Conservation (phyloP, 106 monocot genomes). For the Posidonia australis region DNA sequence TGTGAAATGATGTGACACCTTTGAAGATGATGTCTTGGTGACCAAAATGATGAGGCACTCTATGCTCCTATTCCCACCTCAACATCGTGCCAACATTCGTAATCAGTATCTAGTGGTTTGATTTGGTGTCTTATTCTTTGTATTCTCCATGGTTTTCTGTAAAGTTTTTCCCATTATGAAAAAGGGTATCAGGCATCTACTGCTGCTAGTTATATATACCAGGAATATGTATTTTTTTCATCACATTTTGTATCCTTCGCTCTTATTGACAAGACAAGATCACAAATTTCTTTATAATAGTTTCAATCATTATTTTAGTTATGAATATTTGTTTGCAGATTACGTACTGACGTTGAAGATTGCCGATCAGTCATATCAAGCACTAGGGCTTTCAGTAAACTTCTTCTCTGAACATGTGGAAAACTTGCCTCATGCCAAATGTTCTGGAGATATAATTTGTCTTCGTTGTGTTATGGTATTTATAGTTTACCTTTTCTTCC, state of each 20-base stretch:
- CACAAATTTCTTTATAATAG: neutral
- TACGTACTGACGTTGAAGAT: constrained; percentile 21
- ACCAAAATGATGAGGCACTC: too few relatives aligned
- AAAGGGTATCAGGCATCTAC: too few relatives aligned
- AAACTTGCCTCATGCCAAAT: constrained; percentile 11
- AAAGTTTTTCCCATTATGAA: too few relatives aligned
- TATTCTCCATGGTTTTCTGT: too few relatives aligned
- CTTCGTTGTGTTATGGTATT: constrained; percentile 13
- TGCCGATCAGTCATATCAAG: constrained; percentile 7
- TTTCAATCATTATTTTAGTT: neutral
- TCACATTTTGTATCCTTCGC: neutral
- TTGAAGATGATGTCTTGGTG: too few relatives aligned
- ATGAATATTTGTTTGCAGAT: constrained; percentile 12
- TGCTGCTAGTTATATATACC: too few relatives aligned
- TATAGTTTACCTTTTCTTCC: neutral
- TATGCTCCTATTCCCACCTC: too few relatives aligned
- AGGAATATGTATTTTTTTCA: neutral
- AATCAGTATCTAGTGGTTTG: too few relatives aligned
- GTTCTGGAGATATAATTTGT: constrained; percentile 18
- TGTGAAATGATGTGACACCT: too few relatives aligned
- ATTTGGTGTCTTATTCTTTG: too few relatives aligned
- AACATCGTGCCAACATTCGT: too few relatives aligned
- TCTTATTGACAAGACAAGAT: neutral
- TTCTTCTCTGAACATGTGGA: constrained; percentile 3
- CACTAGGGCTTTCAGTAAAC: constrained; percentile 12